Base-by-base conservation (phyloP, 176 grass and related monocot genomes). In the Musa acuminata region DNA sequence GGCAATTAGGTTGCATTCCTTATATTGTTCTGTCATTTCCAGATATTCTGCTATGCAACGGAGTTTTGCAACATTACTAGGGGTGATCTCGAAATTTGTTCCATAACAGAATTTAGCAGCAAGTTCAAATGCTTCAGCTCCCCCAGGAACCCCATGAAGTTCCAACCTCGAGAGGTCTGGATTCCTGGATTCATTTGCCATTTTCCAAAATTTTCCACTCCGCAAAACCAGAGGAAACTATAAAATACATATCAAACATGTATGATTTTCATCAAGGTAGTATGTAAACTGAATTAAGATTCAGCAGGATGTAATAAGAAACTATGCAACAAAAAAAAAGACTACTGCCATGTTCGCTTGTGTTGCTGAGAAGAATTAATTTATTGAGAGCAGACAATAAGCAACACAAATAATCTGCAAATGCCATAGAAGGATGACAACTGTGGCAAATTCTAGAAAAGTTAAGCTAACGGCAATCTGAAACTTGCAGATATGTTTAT, bases 51-150 rank as follows among this genome's bases (percentile, higher is more conserved):
- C 81, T 22, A 87, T 62, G 65, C 85, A 87, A 67, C 75, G 81
- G 50, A 87, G 81, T 52, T 74, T 81, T 11, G 81, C 53, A 0
- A 87, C 72, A 69, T 87, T 87, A 14, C 48, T 19, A 3, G 81
- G n/a, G 3, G 73, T 87, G 22, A 87, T 83, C 51, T 87, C 77
- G 22, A 87, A 87, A 62, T 83, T 87, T 13, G 81, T 80, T 53
- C 81, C 77, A 13, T 87, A 84, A 68, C 85, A 87, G 25, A 87
- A 87, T 67, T 87, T 87, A 13, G 77, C 81, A 1, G 85, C 85
- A 16, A 87, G 85, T 80, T 87, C 85, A 9, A 87, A 87, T 70
- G 85, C 64, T 54, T 54, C 14, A 0, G 68, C 70, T 65, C 85
- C 81, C 1, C 85, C 85, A 9, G 81, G 80, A 20, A 87, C 77